Base-by-base conservation (phyloP, 1,284 basidiomycete species). In the Apiotrichum domesticum region DNA sequence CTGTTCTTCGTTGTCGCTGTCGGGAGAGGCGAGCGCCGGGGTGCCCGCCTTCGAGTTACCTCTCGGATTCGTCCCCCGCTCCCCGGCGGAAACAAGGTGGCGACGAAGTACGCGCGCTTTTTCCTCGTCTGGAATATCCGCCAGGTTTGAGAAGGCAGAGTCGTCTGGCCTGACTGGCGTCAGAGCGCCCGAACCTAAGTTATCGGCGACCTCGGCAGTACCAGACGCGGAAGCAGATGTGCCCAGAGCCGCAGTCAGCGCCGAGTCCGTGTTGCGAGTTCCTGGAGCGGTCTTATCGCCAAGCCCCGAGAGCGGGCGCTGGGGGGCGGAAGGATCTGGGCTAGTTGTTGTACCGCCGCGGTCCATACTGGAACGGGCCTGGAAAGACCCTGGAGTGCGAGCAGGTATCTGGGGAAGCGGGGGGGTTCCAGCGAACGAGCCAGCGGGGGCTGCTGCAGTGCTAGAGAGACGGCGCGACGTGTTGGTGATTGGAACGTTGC, bases 71-170 rank as follows among this genome's bases (percentile, higher is more conserved):
- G 47, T 49, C 56, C 77, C 69, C 6, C 88, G 82, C 59, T 88
- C 87, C 51, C 87, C 83, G 29, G 83, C 84, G 8, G 85, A 83
- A 8, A 93, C 87, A 13, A 96, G 79, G 76, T 95, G 91, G 52
- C 84, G 82, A 47, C 86, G 79, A 11, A 96, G 76, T 0, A 95
- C 84, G 63, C 83, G 83, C 1, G 86, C 86, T 78, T 92, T 95
- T 68, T 93, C 88, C 64, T 88, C 87, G 44, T 88, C 86, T 0
- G 77, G 67, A 1, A 79, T 63, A 32, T 75, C 76, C 7, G 68
- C 72, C 1, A 76, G 52, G 34, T 64, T 68, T 1, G 71, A 71
- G 50, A 71, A 69, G 7, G 61, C 59, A 3, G 66, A 69, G 37
- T 71, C 72, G 33, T 63, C 69, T 1, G 65, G 57, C 14, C 53